Conservation (phyloP, 2,329 filamentous ascomycete species). For the Aureobasidium sp. region DNA sequence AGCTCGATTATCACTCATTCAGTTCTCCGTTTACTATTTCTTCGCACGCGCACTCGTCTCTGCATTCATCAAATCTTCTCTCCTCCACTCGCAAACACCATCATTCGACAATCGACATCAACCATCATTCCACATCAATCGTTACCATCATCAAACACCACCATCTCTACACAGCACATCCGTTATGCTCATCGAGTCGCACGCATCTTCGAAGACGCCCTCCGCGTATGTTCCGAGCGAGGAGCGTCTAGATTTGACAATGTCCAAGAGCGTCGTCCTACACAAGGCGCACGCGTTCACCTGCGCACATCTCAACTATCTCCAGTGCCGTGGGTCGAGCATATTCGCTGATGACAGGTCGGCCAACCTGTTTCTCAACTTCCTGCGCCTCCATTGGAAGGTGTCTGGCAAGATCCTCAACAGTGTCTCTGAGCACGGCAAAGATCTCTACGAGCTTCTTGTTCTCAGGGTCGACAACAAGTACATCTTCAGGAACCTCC, state of each 20-base stretch:
- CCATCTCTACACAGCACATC: neutral
- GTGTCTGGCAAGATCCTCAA: neutral
- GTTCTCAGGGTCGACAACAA: neutral
- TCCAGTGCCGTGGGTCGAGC: neutral
- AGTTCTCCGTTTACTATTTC: neutral
- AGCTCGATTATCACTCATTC: neutral
- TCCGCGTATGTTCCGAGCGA: neutral
- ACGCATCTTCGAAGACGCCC: neutral
- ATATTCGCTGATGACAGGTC: neutral
- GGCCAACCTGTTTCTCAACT: neutral
- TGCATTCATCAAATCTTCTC: neutral
- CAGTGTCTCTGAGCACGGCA: neutral
- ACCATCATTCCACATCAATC: neutral
- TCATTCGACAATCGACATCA: no score
- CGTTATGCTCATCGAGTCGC: neutral
- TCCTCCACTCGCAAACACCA: neutral
- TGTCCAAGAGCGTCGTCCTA: neutral
- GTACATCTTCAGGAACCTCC: neutral
- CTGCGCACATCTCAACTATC: neutral
- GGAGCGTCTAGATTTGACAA: neutral
- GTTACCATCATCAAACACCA: neutral
- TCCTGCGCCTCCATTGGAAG: slow-evolving; percentile 1
- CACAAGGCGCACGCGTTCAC: neutral
- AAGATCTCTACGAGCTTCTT: neutral
- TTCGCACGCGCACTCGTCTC: neutral